Evolutionary conservation across 371 early-diverging fungal species (phyloP).

Genomic region (Mortierella sp.): DNA sequence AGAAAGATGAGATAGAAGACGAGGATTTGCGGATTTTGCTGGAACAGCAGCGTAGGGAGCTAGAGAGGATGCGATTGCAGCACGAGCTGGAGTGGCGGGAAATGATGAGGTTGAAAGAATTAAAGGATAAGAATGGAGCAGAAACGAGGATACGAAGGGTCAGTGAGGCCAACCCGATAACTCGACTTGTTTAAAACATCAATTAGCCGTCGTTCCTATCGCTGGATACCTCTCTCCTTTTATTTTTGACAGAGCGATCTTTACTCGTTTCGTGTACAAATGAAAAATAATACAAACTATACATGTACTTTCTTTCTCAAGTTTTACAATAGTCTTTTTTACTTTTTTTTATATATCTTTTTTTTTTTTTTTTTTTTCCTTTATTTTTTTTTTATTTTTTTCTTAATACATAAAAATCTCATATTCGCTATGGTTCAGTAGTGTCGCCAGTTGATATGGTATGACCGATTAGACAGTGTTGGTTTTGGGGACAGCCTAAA

Average conservation of each 20-base stretch:
- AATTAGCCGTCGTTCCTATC: background rate
- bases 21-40: constrained; percentile 39
- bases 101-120: constrained; percentile 55
- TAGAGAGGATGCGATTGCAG: constrained; percentile 48
- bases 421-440: too few relatives aligned
- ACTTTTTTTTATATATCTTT: too few relatives aligned
- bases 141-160: constrained; percentile 35
- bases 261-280: background rate
- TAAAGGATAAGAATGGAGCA: constrained; percentile 14
- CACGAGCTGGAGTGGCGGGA: constrained; percentile 47
- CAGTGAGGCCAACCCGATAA: constrained; percentile 25
- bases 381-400: too few relatives aligned
- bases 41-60: constrained; percentile 41
- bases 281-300: too few relatives aligned
- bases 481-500: too few relatives aligned
- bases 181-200: background rate
- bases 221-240: background rate
- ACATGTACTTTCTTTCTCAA: too few relatives aligned
- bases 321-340: too few relatives aligned
- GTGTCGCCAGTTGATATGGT: too few relatives aligned
- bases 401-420: too few relatives aligned
- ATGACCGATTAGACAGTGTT: too few relatives aligned
- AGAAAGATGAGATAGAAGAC: constrained; percentile 33
- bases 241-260: background rate
- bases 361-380: too few relatives aligned